These are phyloP conservation scores for Musa beccarii DNA, from an alignment of 176 grass and related monocot species.

Conservation along the genomic window DNA sequence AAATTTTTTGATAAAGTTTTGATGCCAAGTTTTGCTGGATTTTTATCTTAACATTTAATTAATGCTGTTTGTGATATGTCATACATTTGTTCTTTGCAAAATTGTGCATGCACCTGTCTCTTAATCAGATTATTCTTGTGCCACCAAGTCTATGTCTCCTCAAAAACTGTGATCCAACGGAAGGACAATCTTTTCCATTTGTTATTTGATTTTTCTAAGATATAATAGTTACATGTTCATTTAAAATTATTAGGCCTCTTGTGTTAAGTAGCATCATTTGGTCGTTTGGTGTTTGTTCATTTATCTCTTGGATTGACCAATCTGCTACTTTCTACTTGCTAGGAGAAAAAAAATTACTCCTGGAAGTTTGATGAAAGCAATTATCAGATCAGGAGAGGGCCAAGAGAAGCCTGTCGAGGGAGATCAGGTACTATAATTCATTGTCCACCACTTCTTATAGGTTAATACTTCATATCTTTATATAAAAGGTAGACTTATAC, in stretches of 20 bases:
- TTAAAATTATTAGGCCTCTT: not conserved
- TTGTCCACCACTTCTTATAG: not conserved
- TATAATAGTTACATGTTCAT: too few species aligned
- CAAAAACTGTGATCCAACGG: not conserved
- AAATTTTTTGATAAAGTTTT: too few species aligned
- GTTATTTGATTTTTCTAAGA: not conserved
- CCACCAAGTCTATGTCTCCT: not conserved
- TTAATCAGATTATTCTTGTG: not conserved
- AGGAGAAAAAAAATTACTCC: constrained; percentile 84
- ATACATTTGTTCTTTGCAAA: not conserved
- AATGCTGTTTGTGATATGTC: too few species aligned
- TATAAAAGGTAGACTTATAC: not conserved
- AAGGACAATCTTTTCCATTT: not conserved
- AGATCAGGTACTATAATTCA: constrained; percentile 53
- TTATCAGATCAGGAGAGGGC: constrained; percentile 53
- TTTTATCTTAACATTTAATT: too few species aligned
- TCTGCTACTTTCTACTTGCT: constrained; percentile 6
- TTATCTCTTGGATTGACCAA: not conserved
- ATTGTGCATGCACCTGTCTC: not conserved
- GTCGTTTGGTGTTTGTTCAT: not conserved
- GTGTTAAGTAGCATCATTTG: not conserved
- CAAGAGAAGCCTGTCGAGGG: constrained; percentile 50
- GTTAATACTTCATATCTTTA: not conserved
- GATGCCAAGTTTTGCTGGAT: too few species aligned
- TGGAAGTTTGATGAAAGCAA: constrained; percentile 89